Evolutionary conservation across 2,329 filamentous ascomycete species (phyloP).

Genomic region (Sphaerulina populicola): DNA sequence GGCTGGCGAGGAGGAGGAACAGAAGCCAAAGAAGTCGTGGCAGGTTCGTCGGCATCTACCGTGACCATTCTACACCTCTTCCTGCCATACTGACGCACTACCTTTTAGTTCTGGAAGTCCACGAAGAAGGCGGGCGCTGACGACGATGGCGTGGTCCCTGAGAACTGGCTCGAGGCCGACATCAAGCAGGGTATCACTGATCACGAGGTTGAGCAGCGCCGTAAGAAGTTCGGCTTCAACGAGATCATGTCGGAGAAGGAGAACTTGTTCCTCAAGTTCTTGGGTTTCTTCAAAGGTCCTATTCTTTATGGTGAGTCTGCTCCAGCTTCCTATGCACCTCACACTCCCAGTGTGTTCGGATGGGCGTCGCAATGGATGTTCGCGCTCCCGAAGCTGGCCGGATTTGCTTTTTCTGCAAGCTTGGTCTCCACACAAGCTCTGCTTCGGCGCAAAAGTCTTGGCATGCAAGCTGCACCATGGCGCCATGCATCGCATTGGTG

Average conservation of each 20-base stretch:
- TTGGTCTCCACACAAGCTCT: slow-evolving; percentile 19
- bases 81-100: slow-evolving; percentile 14
- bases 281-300: slow-evolving; percentile 66
- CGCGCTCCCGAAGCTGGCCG: slow-evolving; percentile 5
- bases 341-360: slow-evolving; percentile 8
- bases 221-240: slow-evolving; percentile 61
- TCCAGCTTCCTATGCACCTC: slow-evolving; percentile 10
- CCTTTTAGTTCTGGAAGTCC: slow-evolving; percentile 46
- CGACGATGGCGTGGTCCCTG: slow-evolving; percentile 43
- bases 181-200: slow-evolving; percentile 55
- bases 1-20: slow-evolving; percentile 37
- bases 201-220: slow-evolving; percentile 53
- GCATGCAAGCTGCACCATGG: slow-evolving; percentile 10
- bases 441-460: slow-evolving; percentile 24
- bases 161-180: slow-evolving; percentile 63
- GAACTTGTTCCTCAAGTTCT: slow-evolving; percentile 66
- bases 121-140: slow-evolving; percentile 30
- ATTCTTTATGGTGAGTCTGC: slow-evolving; percentile 62
- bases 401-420: slow-evolving; percentile 16
- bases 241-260: slow-evolving; percentile 66
- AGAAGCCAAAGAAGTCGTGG: slow-evolving; percentile 50
- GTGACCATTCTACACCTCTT: not conserved
- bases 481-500: slow-evolving; percentile 8
- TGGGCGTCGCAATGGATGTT: slow-evolving; percentile 22
- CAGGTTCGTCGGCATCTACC: slow-evolving; percentile 27